Evolutionary conservation across 495 filamentous ascomycete species (phyloP).

Genomic region (Podospora conica): DNA sequence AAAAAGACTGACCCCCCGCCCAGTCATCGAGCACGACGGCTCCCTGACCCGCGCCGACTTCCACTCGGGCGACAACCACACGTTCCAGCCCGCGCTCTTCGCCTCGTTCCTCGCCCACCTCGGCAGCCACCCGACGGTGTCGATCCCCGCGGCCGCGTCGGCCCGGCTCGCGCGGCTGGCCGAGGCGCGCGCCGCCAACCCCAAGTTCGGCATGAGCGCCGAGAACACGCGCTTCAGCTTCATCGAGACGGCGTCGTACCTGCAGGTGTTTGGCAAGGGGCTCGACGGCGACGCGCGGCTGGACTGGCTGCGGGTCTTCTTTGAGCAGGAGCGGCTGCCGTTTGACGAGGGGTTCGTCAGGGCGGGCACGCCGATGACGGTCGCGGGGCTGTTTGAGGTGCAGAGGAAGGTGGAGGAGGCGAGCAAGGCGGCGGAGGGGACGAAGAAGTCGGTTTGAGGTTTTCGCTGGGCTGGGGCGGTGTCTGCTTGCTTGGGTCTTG

Average conservation of each 20-base stretch:
- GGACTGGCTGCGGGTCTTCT: slow-evolving; percentile 24
- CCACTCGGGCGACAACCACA: slow-evolving; percentile 25
- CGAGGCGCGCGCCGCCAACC: slow-evolving; percentile 15
- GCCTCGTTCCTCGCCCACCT: slow-evolving; percentile 11
- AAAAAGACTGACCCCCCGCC: background rate
- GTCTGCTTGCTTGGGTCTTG: no score
- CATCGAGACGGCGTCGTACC: slow-evolving; percentile 27
- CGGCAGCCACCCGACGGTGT: slow-evolving; percentile 13
- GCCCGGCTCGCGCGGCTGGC: slow-evolving; percentile 21
- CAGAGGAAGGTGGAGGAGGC: slow-evolving; percentile 19
- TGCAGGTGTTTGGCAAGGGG: slow-evolving; percentile 24
- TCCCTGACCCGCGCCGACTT: slow-evolving; percentile 22
- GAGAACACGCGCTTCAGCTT: slow-evolving; percentile 14
- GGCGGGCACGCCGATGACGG: slow-evolving; percentile 16
- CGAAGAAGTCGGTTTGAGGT: background rate
- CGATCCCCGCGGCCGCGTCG: slow-evolving; percentile 20
- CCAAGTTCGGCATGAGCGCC: slow-evolving; percentile 21
- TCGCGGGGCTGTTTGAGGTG: slow-evolving; percentile 17
- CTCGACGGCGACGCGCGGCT: slow-evolving; percentile 18
- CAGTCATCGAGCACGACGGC: slow-evolving; percentile 33
- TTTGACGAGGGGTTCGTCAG: slow-evolving; percentile 25
- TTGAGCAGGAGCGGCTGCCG: slow-evolving; percentile 29
- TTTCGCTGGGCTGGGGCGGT: background rate
- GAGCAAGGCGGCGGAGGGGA: background rate
- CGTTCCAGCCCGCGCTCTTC: slow-evolving; percentile 26